phyloP scores from a whole-genome alignment of 257 asterid genomes.

The Lavandula angustifolia region DNA sequence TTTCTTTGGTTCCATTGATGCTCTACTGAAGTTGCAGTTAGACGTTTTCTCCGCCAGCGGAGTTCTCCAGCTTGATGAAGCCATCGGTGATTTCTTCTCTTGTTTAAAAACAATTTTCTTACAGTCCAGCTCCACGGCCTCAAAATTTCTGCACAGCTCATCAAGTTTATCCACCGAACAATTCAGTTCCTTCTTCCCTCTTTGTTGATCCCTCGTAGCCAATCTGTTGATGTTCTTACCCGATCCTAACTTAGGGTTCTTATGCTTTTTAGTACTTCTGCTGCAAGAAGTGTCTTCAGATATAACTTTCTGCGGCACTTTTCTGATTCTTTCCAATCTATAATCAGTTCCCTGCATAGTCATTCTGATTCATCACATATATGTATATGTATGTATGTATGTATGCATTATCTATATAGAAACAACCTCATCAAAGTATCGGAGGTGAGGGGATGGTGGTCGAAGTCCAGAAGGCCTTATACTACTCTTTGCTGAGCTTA shows the following conservation, averaged over 20 bases:
- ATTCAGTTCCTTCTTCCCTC: slow-evolving; percentile 18
- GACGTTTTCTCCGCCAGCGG: slow-evolving; percentile 57
- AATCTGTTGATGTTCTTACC: background rate
- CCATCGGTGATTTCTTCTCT: slow-evolving; percentile 19
- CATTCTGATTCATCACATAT: no score
- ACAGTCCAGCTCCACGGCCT: slow-evolving; percentile 44
- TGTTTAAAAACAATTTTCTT: background rate
- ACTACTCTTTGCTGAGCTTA: slow-evolving; percentile 24
- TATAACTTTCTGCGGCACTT: slow-evolving; percentile 29
- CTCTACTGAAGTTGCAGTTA: slow-evolving; percentile 31
- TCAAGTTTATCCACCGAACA: slow-evolving; percentile 33
- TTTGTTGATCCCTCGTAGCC: slow-evolving; percentile 1
- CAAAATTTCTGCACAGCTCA: slow-evolving; percentile 48
- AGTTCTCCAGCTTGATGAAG: slow-evolving; percentile 39
- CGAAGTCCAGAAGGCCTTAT: slow-evolving; percentile 56
- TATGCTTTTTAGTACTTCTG: background rate
- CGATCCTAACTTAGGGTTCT: background rate
- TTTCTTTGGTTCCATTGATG: slow-evolving; percentile 27
- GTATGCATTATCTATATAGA: background rate
- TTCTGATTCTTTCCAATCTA: slow-evolving; percentile 33
- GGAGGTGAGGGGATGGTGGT: slow-evolving; percentile 59
- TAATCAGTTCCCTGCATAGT: no score
- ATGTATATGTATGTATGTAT: no score
- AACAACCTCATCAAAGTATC: slow-evolving; percentile 63
- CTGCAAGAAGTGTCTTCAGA: background rate